Percentiles rank a stretch among this genome's conserved stretches.
These are phyloP conservation scores for Pluteus cervinus DNA, from an alignment of 768 basidiomycete species.

Conservation along the genomic window DNA sequence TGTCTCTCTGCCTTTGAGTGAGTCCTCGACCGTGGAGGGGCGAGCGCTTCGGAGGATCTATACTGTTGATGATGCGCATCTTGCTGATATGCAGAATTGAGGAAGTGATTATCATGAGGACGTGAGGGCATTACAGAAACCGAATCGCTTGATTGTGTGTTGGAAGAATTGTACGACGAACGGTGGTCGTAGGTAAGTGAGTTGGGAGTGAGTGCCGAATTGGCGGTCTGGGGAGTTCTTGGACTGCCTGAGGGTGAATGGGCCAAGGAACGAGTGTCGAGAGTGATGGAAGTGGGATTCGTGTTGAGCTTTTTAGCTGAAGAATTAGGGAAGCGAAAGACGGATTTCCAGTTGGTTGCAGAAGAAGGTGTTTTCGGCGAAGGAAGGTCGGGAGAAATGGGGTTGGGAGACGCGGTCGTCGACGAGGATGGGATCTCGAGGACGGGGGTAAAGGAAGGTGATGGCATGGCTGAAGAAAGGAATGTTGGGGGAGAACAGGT, in stretches of 20 bases:
- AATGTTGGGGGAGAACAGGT: neutral
- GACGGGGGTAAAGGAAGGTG: slow-evolving; percentile 4
- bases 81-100: slow-evolving; percentile 19
- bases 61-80: slow-evolving; percentile 21
- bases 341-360: slow-evolving; percentile 54
- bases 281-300: slow-evolving; percentile 36
- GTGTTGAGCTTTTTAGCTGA: slow-evolving; percentile 54
- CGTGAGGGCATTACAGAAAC: slow-evolving; percentile 29
- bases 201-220: slow-evolving; percentile 46
- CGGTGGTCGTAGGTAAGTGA: slow-evolving; percentile 57
- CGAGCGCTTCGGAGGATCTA: slow-evolving; percentile 34
- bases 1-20: slow-evolving; percentile 1
- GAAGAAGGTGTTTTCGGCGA: slow-evolving; percentile 17
- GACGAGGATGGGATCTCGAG: slow-evolving; percentile 9
- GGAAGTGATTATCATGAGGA: slow-evolving; percentile 19
- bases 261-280: slow-evolving; percentile 42
- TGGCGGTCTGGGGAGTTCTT: slow-evolving; percentile 36
- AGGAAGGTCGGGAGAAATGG: slow-evolving; percentile 16
- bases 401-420: slow-evolving; percentile 9
- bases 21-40: slow-evolving; percentile 16
- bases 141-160: slow-evolving; percentile 71
- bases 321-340: slow-evolving; percentile 62
- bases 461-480: slow-evolving; percentile 1
- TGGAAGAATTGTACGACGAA: slow-evolving; percentile 75
- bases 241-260: slow-evolving; percentile 24